A percentile compares a stretch with the other conserved stretches of the same genome.
Conservation (phyloP, 768 basidiomycete species). For the Collybia sp. region DNA sequence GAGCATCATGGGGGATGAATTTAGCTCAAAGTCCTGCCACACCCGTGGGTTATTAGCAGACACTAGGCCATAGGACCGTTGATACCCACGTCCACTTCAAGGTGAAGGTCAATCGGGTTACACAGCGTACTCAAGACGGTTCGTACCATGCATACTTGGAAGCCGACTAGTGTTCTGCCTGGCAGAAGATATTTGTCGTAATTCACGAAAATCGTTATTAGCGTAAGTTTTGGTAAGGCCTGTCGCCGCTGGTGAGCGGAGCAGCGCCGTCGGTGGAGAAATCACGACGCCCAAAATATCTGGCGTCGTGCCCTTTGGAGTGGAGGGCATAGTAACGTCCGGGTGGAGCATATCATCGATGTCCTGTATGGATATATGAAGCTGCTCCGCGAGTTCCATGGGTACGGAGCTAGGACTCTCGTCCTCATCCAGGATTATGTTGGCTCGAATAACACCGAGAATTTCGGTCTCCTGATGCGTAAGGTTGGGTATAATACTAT, state of each 20-base stretch:
- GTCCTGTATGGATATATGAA: slow-evolving; percentile 41
- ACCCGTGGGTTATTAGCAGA: slow-evolving; percentile 9
- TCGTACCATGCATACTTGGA: slow-evolving; percentile 75
- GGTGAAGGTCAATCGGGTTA: background rate
- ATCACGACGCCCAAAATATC: slow-evolving; percentile 53
- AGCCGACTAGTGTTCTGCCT: slow-evolving; percentile 83
- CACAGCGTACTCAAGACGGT: background rate
- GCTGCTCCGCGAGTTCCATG: slow-evolving; percentile 31
- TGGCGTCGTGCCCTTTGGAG: slow-evolving; percentile 43
- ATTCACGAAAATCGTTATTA: slow-evolving; percentile 78
- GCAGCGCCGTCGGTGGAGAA: slow-evolving; percentile 58
- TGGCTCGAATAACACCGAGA: slow-evolving; percentile 18
- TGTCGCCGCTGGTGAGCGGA: slow-evolving; percentile 61
- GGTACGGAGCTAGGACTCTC: slow-evolving; percentile 23
- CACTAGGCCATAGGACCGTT: slow-evolving; percentile 21
- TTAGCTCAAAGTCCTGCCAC: background rate
- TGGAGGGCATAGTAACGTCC: slow-evolving; percentile 28
- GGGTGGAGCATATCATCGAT: slow-evolving; percentile 44
- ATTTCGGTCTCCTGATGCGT: slow-evolving; percentile 16
- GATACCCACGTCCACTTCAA: slow-evolving; percentile 37
- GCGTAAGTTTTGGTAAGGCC: slow-evolving; percentile 80
- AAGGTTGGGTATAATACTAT: slow-evolving; percentile 22
- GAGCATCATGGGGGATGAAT: background rate
- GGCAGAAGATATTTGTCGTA: slow-evolving; percentile 61
- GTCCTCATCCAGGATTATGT: slow-evolving; percentile 37